These are phyloP conservation scores for Pseudonitzschia multistriata DNA, from an alignment of 108 stramenopile species.

Conservation along the genomic window DNA sequence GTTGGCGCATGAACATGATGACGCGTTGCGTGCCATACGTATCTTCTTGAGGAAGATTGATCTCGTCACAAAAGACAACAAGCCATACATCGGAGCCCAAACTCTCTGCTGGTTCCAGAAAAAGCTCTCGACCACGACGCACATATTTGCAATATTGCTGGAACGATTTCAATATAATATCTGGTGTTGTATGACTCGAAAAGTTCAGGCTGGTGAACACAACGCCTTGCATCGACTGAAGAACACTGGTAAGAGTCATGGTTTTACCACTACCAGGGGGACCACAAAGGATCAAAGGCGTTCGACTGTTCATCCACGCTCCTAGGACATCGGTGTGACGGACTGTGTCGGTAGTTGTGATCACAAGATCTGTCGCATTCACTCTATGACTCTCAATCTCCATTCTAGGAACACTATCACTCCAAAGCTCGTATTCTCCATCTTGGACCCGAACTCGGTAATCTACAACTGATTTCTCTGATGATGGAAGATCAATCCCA, in stretches of 20 bases:
- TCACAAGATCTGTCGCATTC: conserved; percentile 85
- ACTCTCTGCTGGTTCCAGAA: conserved; percentile 77
- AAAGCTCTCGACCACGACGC: conserved; percentile 81
- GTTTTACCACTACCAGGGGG: conserved; percentile 97
- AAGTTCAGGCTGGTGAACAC: conserved; percentile 94
- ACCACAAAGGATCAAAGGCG: conserved; percentile 94
- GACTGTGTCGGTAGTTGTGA: conserved; percentile 96
- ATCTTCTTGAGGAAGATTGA: conserved; percentile 96
- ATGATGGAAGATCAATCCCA: conserved; percentile 63
- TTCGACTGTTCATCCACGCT: conserved; percentile 90
- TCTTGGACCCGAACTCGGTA: conserved; percentile 89
- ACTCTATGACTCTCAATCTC: conserved; percentile 95
- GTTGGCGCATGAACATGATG: conserved; percentile 96
- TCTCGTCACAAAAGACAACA: conserved; percentile 98
- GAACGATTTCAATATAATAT: conserved; percentile 93
- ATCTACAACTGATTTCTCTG: conserved; percentile 62
- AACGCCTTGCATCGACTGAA: conserved; percentile 91
- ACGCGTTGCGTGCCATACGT: conserved; percentile 96
- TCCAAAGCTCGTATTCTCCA: conserved; percentile 95
- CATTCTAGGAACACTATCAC: conserved; percentile 87
- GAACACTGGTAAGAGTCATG: conserved; percentile 95
- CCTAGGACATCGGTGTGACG: conserved; percentile 92
- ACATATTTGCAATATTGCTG: conserved; percentile 93
- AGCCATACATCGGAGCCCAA: conserved; percentile 85
- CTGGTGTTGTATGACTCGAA: conserved; percentile 93